Evolutionary conservation across 495 filamentous ascomycete species (phyloP).

Genomic region (Lepidopterella palustris): DNA sequence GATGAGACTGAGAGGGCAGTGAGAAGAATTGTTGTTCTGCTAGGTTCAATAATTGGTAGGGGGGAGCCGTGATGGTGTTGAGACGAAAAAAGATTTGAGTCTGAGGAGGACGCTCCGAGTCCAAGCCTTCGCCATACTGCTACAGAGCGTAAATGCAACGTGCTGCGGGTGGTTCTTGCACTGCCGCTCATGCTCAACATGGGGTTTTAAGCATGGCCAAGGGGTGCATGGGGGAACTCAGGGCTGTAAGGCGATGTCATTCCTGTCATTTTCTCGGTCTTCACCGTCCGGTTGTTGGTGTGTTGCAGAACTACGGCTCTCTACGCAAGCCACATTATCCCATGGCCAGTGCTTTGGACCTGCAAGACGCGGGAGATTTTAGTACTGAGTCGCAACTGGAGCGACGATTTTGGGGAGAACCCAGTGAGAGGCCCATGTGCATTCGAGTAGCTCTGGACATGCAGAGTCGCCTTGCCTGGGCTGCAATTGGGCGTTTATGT

Average conservation of each 20-base stretch:
- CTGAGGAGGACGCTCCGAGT: not conserved
- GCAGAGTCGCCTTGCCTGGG: not conserved
- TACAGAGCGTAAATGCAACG: not conserved
- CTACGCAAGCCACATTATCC: conserved; percentile 1
- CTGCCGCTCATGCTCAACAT: not conserved
- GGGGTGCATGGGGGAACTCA: not conserved
- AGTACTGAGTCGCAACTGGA: not conserved
- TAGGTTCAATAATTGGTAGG: not conserved
- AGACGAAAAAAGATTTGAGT: not conserved
- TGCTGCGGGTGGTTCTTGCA: not conserved
- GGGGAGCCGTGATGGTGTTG: not conserved
- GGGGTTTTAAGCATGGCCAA: not conserved
- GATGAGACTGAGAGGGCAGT: not conserved
- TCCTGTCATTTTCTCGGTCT: not conserved
- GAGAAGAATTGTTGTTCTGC: not conserved
- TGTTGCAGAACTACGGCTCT: too few species aligned
- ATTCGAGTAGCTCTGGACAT: not conserved
- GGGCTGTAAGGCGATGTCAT: not conserved
- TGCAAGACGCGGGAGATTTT: not conserved
- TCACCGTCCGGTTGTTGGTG: not conserved
- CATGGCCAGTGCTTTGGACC: not conserved
- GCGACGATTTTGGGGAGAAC: not conserved
- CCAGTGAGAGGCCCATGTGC: not conserved
- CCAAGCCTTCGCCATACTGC: too few species aligned
- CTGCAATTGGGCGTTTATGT: not conserved